Evolutionary conservation across 2,329 filamentous ascomycete species (phyloP).

Genomic region (Ilyonectria destructans): DNA sequence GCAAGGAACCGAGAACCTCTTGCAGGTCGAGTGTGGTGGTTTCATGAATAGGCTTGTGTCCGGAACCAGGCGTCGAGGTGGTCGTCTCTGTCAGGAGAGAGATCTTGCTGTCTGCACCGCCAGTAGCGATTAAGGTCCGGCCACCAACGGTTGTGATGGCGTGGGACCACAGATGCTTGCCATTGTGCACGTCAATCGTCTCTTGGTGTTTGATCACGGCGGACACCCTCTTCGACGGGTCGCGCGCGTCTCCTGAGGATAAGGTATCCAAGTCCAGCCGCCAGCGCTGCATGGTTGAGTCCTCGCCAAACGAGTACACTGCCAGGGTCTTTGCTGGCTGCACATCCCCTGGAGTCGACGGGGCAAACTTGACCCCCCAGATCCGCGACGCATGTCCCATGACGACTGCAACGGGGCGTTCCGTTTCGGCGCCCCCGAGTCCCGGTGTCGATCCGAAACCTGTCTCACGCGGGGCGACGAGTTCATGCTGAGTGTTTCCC

Average conservation of each 20-base stretch:
- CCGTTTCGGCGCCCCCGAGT: conserved; percentile 32
- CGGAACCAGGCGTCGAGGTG: neutral
- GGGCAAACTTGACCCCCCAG: conserved; percentile 85
- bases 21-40: conserved; percentile 51
- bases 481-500: conserved; percentile 27
- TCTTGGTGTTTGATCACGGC: conserved; percentile 66
- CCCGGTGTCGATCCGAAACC: conserved; percentile 68
- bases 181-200: conserved; percentile 78
- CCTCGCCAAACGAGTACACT: conserved; percentile 88
- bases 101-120: conserved; percentile 87
- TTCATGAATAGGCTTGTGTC: conserved; percentile 8
- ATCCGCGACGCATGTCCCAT: conserved; percentile 94
- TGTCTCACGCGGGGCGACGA: conserved; percentile 68
- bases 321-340: conserved; percentile 55
- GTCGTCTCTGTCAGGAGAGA: conserved; percentile 59
- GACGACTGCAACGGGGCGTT: conserved; percentile 73
- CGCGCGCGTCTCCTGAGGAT: neutral
- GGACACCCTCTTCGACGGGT: conserved; percentile 9
- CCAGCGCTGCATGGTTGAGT: conserved; percentile 85
- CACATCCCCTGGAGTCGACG: conserved; percentile 39
- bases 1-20: conserved; percentile 50
- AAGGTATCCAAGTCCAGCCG: conserved; percentile 61
- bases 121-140: conserved; percentile 73
- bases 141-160: conserved; percentile 58
- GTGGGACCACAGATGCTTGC: conserved; percentile 93